phyloP scores from a whole-genome alignment of 495 filamentous ascomycete species.

The Neurospora discreta region DNA sequence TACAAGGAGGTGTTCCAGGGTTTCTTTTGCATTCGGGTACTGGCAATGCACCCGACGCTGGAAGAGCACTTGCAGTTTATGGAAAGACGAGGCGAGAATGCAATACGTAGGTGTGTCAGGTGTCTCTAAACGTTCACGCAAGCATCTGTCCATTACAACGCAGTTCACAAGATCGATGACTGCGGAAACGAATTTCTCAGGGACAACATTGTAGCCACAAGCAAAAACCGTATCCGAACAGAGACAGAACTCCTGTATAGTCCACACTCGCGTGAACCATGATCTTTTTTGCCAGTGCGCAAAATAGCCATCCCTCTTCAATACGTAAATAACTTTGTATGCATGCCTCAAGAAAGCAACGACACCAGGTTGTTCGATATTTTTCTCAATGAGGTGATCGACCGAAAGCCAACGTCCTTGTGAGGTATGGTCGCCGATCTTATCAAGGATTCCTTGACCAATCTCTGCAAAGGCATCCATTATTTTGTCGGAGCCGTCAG shows the following conservation, averaged over 20 bases:
- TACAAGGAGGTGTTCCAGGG: not conserved
- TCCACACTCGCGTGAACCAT: conserved; percentile 24
- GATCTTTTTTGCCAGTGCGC: not conserved
- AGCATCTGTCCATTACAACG: not conserved
- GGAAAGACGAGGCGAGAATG: not conserved
- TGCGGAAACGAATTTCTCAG: not conserved
- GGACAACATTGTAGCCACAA: conserved; percentile 3
- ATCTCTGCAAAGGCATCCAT: not conserved
- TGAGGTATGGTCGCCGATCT: not conserved
- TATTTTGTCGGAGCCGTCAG: not conserved
- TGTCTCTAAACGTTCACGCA: not conserved
- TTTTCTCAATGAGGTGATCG: not conserved
- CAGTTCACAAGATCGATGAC: not conserved
- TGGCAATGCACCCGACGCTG: not conserved
- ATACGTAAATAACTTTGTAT: not conserved
- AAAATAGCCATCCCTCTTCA: not conserved
- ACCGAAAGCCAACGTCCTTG: not conserved
- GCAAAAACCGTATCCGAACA: conserved; percentile 15
- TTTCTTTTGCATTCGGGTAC: not conserved
- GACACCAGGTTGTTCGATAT: not conserved
- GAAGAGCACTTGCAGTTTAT: accelerated
- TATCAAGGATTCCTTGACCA: not conserved
- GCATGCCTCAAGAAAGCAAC: not conserved
- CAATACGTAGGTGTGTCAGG: not conserved
- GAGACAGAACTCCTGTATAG: conserved; percentile 21